Percentiles rank a stretch among this genome's conserved stretches.
These are phyloP conservation scores for Phytophthora aleatoria DNA, from an alignment of 352 stramenopile genomes.

Conservation along the genomic window DNA sequence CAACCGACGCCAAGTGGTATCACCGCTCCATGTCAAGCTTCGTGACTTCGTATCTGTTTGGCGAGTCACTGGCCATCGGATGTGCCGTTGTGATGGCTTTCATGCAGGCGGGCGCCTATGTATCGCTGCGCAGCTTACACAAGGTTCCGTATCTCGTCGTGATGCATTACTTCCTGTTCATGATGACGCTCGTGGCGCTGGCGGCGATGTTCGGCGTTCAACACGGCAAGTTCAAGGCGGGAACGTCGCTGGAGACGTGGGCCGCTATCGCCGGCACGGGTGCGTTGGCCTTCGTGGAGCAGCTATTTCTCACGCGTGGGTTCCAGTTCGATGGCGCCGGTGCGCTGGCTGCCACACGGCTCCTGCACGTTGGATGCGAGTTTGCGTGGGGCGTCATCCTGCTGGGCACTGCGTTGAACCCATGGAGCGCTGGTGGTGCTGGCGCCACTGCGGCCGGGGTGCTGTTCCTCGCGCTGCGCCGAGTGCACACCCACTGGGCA, in stretches of 20 bases:
- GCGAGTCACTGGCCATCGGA: slow-evolving; percentile 32
- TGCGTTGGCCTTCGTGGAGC: slow-evolving; percentile 46
- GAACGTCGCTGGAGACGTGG: slow-evolving; percentile 27
- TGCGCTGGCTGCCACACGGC: slow-evolving; percentile 50
- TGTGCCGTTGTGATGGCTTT: slow-evolving; percentile 38
- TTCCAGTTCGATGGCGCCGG: slow-evolving; percentile 68
- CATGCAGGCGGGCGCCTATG: slow-evolving; percentile 45
- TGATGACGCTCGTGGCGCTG: slow-evolving; percentile 45
- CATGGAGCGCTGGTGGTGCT: slow-evolving; percentile 50
- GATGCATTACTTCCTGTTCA: slow-evolving; percentile 66
- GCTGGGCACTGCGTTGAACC: slow-evolving; percentile 43
- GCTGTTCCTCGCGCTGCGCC: slow-evolving; percentile 23
- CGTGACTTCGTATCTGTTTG: slow-evolving; percentile 36
- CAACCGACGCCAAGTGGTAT: slow-evolving; percentile 31
- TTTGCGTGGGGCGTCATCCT: slow-evolving; percentile 55
- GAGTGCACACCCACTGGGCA: slow-evolving; percentile 40
- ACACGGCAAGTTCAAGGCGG: slow-evolving; percentile 35
- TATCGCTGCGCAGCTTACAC: slow-evolving; percentile 50
- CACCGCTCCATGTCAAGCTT: slow-evolving; percentile 33
- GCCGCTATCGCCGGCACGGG: slow-evolving; percentile 44
- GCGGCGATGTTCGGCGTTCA: slow-evolving; percentile 33
- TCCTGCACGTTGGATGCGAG: slow-evolving; percentile 60
- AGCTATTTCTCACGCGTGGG: slow-evolving; percentile 63
- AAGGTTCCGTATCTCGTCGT: slow-evolving; percentile 58
- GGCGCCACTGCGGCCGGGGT: slow-evolving; percentile 42